These are phyloP conservation scores for Cladosporium sp. DNA, from an alignment of 2,329 filamentous ascomycete species.

Conservation along the genomic window DNA sequence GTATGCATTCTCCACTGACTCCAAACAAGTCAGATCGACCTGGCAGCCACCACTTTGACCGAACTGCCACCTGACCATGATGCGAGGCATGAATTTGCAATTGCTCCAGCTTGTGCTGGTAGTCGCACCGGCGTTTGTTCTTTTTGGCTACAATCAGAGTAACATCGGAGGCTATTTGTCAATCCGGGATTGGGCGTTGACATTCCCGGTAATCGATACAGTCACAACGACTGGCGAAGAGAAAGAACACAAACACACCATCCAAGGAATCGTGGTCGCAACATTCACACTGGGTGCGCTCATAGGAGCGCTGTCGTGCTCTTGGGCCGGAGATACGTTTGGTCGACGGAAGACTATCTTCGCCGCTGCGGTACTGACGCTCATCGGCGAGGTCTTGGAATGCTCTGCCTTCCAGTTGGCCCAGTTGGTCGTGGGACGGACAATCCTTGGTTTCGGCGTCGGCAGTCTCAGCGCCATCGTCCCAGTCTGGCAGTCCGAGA, in stretches of 20 bases:
- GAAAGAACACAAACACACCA: slow-evolving; percentile 42
- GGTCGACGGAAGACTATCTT: slow-evolving; percentile 46
- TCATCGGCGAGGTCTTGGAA: slow-evolving; percentile 44
- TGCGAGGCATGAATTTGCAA: neutral
- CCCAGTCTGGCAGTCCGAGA: slow-evolving; percentile 45
- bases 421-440: slow-evolving; percentile 45
- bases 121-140: slow-evolving; percentile 41
- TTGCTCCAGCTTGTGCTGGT: slow-evolving; percentile 32
- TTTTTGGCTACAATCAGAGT: slow-evolving; percentile 52
- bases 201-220: slow-evolving; percentile 49
- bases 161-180: slow-evolving; percentile 45
- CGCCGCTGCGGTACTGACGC: slow-evolving; percentile 35
- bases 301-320: slow-evolving; percentile 44
- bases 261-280: slow-evolving; percentile 42
- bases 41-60: too few species aligned
- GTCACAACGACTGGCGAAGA: slow-evolving; percentile 33
- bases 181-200: slow-evolving; percentile 36
- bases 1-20: too few species aligned
- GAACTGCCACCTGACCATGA: too few species aligned
- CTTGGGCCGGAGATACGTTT: slow-evolving; percentile 41
- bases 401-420: slow-evolving; percentile 40
- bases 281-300: slow-evolving; percentile 45
- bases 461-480: slow-evolving; percentile 42
- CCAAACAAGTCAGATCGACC: too few species aligned
- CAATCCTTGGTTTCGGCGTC: slow-evolving; percentile 42